Evolutionary conservation across 164 flowering plant species (phyloP).

Genomic region (Stephania yunnanensis): DNA sequence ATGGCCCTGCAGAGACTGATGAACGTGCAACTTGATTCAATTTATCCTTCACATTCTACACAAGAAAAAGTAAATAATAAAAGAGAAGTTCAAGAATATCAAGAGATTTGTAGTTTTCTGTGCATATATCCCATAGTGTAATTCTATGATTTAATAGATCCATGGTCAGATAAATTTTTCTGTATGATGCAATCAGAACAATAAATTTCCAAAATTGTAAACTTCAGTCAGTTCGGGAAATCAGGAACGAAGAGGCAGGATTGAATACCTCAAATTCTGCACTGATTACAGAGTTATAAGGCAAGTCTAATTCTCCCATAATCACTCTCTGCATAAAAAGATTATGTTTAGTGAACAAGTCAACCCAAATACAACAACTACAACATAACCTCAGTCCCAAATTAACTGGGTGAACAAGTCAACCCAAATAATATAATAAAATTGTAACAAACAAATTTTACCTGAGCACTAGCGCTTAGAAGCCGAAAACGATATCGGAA

Average conservation of each 20-base stretch:
- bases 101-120: not conserved
- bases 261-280: slow-evolving; percentile 68
- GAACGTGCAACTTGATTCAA: slow-evolving; percentile 60
- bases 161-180: not conserved
- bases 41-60: slow-evolving; percentile 67
- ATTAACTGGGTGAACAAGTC: not conserved
- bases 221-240: not conserved
- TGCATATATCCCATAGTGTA: not conserved
- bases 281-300: slow-evolving; percentile 55
- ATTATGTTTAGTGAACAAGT: not conserved
- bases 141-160: not conserved
- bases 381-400: too few species aligned
- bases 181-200: not conserved
- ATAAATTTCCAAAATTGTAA: not conserved
- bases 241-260: not conserved
- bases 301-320: slow-evolving; percentile 59
- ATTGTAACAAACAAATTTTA: slow-evolving; percentile 16
- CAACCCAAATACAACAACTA: too few species aligned
- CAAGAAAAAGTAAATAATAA: not conserved
- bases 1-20: not conserved
- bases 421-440: too few species aligned
- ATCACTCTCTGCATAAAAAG: slow-evolving; percentile 39
- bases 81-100: not conserved
- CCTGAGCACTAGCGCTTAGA: slow-evolving; percentile 56
- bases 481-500: slow-evolving; percentile 64